Evolutionary conservation across 225 moss, liverwort and hornwort genomes (phyloP), one percentile per base, ranked within the genome.

Genomic region (Climacium dendroides): DNA sequence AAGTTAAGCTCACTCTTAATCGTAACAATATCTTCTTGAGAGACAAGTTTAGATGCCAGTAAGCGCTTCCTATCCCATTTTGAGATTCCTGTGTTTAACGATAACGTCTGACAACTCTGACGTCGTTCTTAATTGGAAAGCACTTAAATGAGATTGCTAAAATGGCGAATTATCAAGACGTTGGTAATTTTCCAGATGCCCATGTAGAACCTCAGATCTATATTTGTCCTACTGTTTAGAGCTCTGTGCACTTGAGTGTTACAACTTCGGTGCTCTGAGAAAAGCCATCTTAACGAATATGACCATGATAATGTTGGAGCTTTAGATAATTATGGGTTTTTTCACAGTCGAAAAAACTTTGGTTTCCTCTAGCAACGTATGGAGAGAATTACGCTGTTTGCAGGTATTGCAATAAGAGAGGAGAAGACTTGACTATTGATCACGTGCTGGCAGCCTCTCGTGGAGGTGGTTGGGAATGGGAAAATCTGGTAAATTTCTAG

Each of bases 21-120:
- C 97, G 99, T 65, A 97, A 93, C 88, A 99, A 99, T 66, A 75
- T 99, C 60, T 96, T 99, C 85, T 58, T 96, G 87, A 95, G 99
- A 86, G 99, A 99, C 94, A 99, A 96, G 86, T 97, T 92, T 91
- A 92, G 90, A 86, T 99, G 99, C 94, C 99, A 99, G 99, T 99
- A 93, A 94, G 97, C 94, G 30, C 78, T 76, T 58, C 41, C 47
- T 45, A 23, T 61, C 79, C 69, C 35, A 55, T 50, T 41, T 79
- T 69, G 76, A 52, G 74, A 58, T 73, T 39, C 64, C 81, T 87
- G 54, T 47, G 39, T 61, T 78, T n/a, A 59, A 32, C 35, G 66
- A 48, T 22, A 62, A 29, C 19, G 35, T 58, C 63, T 82, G 17
- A 39, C 48, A 81, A 59, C 53, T 86, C 74, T 79, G 53, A 17